These are phyloP conservation scores for Oryza longistaminata DNA, from an alignment of 176 grass and related monocot species.

Conservation along the genomic window DNA sequence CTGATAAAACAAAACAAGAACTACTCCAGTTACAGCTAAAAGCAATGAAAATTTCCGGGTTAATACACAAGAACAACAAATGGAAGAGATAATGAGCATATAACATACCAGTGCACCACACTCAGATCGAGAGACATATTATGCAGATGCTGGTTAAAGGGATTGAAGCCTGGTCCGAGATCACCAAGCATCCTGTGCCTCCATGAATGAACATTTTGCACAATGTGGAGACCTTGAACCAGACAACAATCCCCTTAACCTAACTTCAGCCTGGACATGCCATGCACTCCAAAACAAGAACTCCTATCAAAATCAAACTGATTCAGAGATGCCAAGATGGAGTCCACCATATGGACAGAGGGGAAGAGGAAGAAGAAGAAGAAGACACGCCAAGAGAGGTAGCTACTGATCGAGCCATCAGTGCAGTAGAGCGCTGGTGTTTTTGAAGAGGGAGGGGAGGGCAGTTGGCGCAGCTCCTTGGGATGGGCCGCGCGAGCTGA, in stretches of 20 bases:
- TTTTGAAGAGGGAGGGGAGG: conserved; percentile 30
- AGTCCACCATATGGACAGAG: neutral
- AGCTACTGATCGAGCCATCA: neutral
- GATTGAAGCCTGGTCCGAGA: conserved; percentile 54
- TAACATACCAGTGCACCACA: conserved; percentile 3
- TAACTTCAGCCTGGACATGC: conserved; percentile 25
- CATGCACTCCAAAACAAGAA: conserved; percentile 19
- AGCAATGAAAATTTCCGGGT: neutral
- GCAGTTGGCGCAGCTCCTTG: conserved; percentile 7
- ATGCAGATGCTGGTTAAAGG: conserved; percentile 39
- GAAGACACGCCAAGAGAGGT: neutral
- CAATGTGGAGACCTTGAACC: conserved; percentile 40
- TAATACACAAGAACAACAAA: neutral
- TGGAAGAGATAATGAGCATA: neutral
- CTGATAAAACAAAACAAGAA: neutral
- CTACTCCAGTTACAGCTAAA: neutral
- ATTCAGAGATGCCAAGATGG: neutral
- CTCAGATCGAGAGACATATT: neutral
- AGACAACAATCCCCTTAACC: conserved; percentile 49
- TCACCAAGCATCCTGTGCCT: neutral
- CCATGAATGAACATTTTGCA: neutral
- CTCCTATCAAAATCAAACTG: neutral
- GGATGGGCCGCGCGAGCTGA: conserved; percentile 44
- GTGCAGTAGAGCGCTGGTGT: neutral
- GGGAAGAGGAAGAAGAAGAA: conserved; percentile 4